A percentile compares a stretch with the other conserved stretches of the same genome.
Conservation (phyloP, 768 basidiomycete species). For the Sistotremastrum niveocremeum region DNA sequence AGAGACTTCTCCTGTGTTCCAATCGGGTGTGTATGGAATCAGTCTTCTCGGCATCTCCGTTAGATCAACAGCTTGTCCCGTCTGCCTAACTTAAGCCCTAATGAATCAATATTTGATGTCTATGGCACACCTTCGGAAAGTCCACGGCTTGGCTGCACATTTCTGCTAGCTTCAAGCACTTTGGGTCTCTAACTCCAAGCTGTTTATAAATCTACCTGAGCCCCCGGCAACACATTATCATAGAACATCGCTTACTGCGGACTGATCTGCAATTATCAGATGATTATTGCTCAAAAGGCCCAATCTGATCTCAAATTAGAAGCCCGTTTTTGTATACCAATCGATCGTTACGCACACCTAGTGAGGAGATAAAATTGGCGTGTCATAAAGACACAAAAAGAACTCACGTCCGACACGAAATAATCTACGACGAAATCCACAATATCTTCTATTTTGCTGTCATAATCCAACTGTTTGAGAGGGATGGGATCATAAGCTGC, state of each 20-base stretch:
- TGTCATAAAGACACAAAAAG: not conserved
- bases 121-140: slow-evolving; percentile 62
- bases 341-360: too few species aligned
- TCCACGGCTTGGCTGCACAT: slow-evolving; percentile 62
- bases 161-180: slow-evolving; percentile 44
- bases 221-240: not conserved
- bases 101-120: not conserved
- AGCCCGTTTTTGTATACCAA: too few species aligned
- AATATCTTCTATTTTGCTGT: slow-evolving; percentile 53
- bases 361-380: not conserved
- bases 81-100: not conserved
- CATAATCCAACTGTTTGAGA: slow-evolving; percentile 3
- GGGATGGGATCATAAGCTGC: slow-evolving; percentile 33
- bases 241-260: slow-evolving; percentile 29
- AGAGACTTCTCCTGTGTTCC: slow-evolving; percentile 49
- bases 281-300: slow-evolving; percentile 58
- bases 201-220: slow-evolving; percentile 13
- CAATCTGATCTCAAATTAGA: slow-evolving; percentile 18
- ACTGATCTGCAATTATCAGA: slow-evolving; percentile 71
- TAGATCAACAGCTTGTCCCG: not conserved
- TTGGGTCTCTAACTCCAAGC: slow-evolving; percentile 46
- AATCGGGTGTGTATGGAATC: slow-evolving; percentile 65
- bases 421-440: slow-evolving; percentile 76
- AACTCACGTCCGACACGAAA: slow-evolving; percentile 52
- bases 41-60: slow-evolving; percentile 32